Evolutionary conservation across 495 filamentous ascomycete species (phyloP).

Genomic region (Pyrenula massariospora): DNA sequence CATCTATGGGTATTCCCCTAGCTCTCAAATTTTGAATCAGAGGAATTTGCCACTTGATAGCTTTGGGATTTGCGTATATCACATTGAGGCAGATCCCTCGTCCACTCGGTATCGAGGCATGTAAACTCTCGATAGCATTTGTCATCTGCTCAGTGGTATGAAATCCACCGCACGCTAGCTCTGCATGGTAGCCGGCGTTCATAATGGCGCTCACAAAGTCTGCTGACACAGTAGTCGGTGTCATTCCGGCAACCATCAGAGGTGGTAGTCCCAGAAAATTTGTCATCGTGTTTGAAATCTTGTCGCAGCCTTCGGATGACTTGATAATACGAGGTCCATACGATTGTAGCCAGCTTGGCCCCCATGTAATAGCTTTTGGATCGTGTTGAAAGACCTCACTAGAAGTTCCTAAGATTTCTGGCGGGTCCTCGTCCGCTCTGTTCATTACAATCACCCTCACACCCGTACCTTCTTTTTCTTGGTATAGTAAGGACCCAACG

Average conservation of each 20-base stretch:
- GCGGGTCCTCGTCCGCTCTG: not conserved
- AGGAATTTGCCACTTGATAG: slow-evolving; percentile 24
- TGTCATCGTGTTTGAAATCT: slow-evolving; percentile 23
- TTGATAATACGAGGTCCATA: slow-evolving; percentile 14
- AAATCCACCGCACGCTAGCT: slow-evolving; percentile 27
- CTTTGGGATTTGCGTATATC: slow-evolving; percentile 26
- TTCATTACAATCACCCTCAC: slow-evolving; percentile 9
- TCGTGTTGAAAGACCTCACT: not conserved
- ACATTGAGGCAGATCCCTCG: slow-evolving; percentile 27
- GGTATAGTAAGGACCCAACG: slow-evolving; percentile 10
- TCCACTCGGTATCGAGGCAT: slow-evolving; percentile 12
- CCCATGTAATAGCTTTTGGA: not conserved
- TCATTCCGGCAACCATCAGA: slow-evolving; percentile 32
- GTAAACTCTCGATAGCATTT: slow-evolving; percentile 18
- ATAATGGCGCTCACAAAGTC: slow-evolving; percentile 27
- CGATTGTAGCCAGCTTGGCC: slow-evolving; percentile 8
- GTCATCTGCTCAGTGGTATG: slow-evolving; percentile 13
- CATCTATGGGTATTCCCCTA: slow-evolving; percentile 19
- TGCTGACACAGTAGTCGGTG: slow-evolving; percentile 25
- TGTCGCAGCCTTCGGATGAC: slow-evolving; percentile 1
- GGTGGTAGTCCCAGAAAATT: slow-evolving; percentile 22
- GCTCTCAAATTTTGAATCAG: slow-evolving; percentile 15
- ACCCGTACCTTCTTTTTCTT: slow-evolving; percentile 14
- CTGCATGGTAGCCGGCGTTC: slow-evolving; percentile 28
- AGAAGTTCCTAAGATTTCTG: not conserved